Percentiles rank a stretch among this genome's conserved stretches.
Conservation (phyloP, 78 protist genomes). For the Parvularia atlantis region DNA sequence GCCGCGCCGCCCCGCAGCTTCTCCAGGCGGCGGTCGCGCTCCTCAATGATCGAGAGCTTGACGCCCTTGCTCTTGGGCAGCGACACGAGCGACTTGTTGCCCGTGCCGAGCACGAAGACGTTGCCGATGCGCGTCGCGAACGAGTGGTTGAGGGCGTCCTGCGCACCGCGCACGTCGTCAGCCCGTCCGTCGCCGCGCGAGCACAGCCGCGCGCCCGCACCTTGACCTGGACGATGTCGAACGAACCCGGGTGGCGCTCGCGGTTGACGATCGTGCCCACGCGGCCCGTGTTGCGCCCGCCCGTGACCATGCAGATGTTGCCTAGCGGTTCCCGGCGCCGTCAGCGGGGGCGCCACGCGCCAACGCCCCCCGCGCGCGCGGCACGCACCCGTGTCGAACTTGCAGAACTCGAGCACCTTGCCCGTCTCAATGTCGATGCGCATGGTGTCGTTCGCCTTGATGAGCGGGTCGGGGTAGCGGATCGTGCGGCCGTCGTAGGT, state of each 20-base stretch:
- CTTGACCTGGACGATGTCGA: slow-evolving; percentile 92
- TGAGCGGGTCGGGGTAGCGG: slow-evolving; percentile 96
- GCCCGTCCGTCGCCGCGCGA: no score
- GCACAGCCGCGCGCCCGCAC: slow-evolving; percentile 10
- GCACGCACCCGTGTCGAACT: slow-evolving; percentile 54
- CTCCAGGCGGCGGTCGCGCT: slow-evolving; percentile 58
- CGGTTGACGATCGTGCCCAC: slow-evolving; percentile 79
- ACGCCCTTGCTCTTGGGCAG: slow-evolving; percentile 95
- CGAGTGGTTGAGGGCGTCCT: slow-evolving; percentile 74
- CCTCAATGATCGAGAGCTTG: slow-evolving; percentile 56
- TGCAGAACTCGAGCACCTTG: slow-evolving; percentile 50
- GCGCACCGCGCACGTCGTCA: no score
- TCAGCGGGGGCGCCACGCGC: no score
- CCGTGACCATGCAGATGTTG: slow-evolving; percentile 83
- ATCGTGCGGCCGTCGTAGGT: slow-evolving; percentile 99
- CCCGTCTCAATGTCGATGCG: slow-evolving; percentile 70
- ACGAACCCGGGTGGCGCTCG: slow-evolving; percentile 93
- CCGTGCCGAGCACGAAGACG: slow-evolving; percentile 95
- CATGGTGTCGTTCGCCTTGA: slow-evolving; percentile 85
- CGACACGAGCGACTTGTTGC: slow-evolving; percentile 65
- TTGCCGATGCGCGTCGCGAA: slow-evolving; percentile 96
- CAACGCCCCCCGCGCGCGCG: no score
- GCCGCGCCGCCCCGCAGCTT: neutral
- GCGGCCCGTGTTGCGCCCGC: slow-evolving; percentile 98
- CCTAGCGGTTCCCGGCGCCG: slow-evolving; percentile 57